A percentile compares a stretch with the other conserved stretches of the same genome.
Evolutionary conservation across 2,329 filamentous ascomycete genomes (phyloP).

Genomic region (Pestalotiopsis sp.): DNA sequence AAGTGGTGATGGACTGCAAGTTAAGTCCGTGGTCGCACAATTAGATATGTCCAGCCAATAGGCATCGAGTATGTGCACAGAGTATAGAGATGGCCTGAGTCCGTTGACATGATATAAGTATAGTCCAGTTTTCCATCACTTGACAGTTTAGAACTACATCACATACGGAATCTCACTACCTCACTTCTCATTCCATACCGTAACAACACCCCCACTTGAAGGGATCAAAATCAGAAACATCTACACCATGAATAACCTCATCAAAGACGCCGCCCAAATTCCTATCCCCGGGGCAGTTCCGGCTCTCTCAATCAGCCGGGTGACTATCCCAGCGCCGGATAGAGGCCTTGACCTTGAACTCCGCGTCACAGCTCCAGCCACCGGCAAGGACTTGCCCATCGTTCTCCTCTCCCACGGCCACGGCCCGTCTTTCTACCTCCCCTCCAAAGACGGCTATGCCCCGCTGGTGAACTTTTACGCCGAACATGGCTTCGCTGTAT

Average conservation of each 20-base stretch:
- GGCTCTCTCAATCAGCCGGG: slow-evolving; percentile 33
- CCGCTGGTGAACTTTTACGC: slow-evolving; percentile 45
- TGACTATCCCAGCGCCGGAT: slow-evolving; percentile 29
- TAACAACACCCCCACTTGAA: background rate
- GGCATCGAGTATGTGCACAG: background rate
- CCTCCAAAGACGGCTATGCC: slow-evolving; percentile 43
- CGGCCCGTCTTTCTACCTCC: slow-evolving; percentile 39
- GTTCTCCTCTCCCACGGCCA: slow-evolving; percentile 44
- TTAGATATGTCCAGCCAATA: background rate
- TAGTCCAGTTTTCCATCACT: background rate
- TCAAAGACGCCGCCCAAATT: slow-evolving; percentile 34
- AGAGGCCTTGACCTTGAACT: slow-evolving; percentile 35
- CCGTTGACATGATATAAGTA: background rate
- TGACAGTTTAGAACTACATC: background rate
- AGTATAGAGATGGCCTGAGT: background rate
- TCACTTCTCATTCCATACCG: background rate
- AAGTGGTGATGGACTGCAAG: background rate
- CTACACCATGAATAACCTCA: slow-evolving; percentile 19
- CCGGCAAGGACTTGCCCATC: slow-evolving; percentile 37
- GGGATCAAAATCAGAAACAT: slow-evolving; percentile 10
- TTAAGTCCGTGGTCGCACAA: slow-evolving; percentile 2
- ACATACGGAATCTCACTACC: background rate
- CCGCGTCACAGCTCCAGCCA: slow-evolving; percentile 37
- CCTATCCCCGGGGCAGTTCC: slow-evolving; percentile 32
- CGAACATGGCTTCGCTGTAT: slow-evolving; percentile 43